These are phyloP conservation scores for Avena atlantica DNA, from an alignment of 176 grass and related monocot species.

Conservation along the genomic window DNA sequence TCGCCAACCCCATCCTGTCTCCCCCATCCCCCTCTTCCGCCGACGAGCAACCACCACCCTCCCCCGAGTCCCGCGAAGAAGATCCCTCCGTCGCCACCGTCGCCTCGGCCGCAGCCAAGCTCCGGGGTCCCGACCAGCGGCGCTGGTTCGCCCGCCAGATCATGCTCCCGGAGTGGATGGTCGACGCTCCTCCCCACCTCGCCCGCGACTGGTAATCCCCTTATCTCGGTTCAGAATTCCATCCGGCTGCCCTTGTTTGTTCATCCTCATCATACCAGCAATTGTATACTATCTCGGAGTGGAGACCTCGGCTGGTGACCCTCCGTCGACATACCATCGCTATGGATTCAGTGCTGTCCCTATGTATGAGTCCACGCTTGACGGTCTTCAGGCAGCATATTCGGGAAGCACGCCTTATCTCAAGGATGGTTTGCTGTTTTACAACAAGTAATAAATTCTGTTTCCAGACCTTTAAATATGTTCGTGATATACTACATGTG, in stretches of 20 bases:
- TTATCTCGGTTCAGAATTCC: not conserved
- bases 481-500: not conserved
- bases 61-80: not conserved
- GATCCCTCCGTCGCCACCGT: no score
- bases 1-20: slow-evolving; percentile 74
- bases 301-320: slow-evolving; percentile 64
- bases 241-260: not conserved
- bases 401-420: slow-evolving; percentile 56
- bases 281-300: no score
- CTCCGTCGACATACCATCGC: slow-evolving; percentile 68
- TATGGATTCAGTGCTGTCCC: slow-evolving; percentile 71
- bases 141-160: slow-evolving; percentile 84
- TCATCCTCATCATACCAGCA: no score
- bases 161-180: slow-evolving; percentile 40
- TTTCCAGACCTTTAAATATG: slow-evolving; percentile 12
- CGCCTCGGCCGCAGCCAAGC: slow-evolving; percentile 32
- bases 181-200: slow-evolving; percentile 12
- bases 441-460: slow-evolving; percentile 81
- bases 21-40: not conserved
- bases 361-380: slow-evolving; percentile 67
- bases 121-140: slow-evolving; percentile 45
- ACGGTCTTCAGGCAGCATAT: slow-evolving; percentile 71
- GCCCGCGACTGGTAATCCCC: slow-evolving; percentile 65
- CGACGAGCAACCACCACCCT: slow-evolving; percentile 29
- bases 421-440: slow-evolving; percentile 90